Percentiles rank a stretch among this genome's conserved stretches.
These are phyloP conservation scores for Phytophthora brassicae DNA, from an alignment of 352 stramenopile genomes.

Conservation along the genomic window DNA sequence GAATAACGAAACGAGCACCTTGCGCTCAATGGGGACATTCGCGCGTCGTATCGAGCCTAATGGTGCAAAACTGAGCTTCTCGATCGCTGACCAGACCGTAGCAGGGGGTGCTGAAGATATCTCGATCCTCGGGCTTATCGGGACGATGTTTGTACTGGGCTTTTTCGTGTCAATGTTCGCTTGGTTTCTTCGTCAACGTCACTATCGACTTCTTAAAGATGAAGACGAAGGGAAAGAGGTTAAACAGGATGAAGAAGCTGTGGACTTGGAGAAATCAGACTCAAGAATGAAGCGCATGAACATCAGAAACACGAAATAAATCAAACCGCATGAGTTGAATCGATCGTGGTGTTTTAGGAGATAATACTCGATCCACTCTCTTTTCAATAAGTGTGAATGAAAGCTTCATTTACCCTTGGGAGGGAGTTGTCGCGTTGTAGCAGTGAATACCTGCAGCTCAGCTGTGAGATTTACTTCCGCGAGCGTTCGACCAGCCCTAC, in stretches of 20 bases:
- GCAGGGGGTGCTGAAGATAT: slow-evolving; percentile 66
- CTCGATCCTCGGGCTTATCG: slow-evolving; percentile 59
- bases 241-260: neutral
- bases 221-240: slow-evolving; percentile 9
- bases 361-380: neutral
- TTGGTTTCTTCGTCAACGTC: slow-evolving; percentile 55
- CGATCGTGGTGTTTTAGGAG: neutral
- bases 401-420: no score
- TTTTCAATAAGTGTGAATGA: neutral
- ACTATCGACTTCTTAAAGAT: slow-evolving; percentile 48
- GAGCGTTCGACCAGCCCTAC: slow-evolving; percentile 80
- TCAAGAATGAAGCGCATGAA: slow-evolving; percentile 70
- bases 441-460: neutral
- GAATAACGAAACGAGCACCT: slow-evolving; percentile 49
- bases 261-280: slow-evolving; percentile 17
- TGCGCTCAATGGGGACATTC: slow-evolving; percentile 74
- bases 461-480: slow-evolving; percentile 42
- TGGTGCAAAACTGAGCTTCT: slow-evolving; percentile 66
- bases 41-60: slow-evolving; percentile 59
- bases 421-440: no score
- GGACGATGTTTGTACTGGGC: slow-evolving; percentile 58
- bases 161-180: slow-evolving; percentile 62
- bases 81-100: slow-evolving; percentile 62
- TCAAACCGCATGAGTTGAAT: neutral
- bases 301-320: slow-evolving; percentile 57